Conservation (phyloP, 129 eudicot species). For the sunflower (Helianthus annuus) region HanXRQr2.0-SUNRISE NC_035449.2:11520985-11521484, state of each 20-base stretch:
- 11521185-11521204: background rate
- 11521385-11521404: background rate
- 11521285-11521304: constrained; percentile 11
- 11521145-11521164: too few species aligned
- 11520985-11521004: background rate
- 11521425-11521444: constrained; percentile 36
- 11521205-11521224: background rate
- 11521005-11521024: too few species aligned
- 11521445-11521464: constrained; percentile 23
- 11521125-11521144: too few species aligned
- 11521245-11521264: background rate
- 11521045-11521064: too few species aligned
- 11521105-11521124: too few species aligned
- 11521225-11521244: background rate
- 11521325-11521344: constrained; percentile 20
- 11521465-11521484: constrained; percentile 52
- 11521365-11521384: background rate
- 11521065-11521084: too few species aligned
- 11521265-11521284: background rate
- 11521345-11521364: constrained; percentile 17
- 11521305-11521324: constrained; percentile 13
- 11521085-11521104: too few species aligned
- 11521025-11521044: too few species aligned
- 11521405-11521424: constrained; percentile 17
- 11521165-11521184: too few species aligned